phyloP scores from a whole-genome alignment of 768 basidiomycete species.

The Tricholoma furcatifolium region DNA sequence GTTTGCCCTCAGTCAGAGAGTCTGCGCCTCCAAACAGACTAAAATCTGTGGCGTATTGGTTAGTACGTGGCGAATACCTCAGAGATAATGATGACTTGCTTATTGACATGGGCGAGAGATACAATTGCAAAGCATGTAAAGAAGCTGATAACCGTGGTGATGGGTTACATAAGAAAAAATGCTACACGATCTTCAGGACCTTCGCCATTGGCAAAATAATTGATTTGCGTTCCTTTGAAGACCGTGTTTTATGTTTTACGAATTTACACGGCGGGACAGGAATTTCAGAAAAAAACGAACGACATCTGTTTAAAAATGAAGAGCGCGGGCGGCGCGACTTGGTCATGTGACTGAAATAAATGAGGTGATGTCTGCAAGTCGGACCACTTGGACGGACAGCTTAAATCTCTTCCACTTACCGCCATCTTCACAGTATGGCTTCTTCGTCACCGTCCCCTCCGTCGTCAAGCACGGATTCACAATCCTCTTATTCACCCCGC shows the following conservation, averaged over 20 bases:
- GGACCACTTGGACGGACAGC: conserved; percentile 7
- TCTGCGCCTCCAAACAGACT: conserved; percentile 86
- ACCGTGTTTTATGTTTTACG: background rate
- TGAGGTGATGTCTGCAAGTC: conserved; percentile 19
- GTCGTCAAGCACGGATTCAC: conserved; percentile 17
- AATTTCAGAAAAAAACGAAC: background rate
- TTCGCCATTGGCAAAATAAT: background rate
- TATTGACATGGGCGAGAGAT: conserved; percentile 9
- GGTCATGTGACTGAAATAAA: conserved; percentile 21
- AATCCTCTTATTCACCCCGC: conserved; percentile 19
- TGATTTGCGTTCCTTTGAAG: background rate
- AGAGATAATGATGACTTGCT: background rate
- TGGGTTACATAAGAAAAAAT: conserved; percentile 7
- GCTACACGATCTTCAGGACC: background rate
- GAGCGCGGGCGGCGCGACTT: background rate
- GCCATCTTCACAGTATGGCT: conserved; percentile 7
- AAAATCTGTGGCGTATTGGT: conserved; percentile 48
- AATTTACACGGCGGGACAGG: background rate
- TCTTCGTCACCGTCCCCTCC: conserved; percentile 17
- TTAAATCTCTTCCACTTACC: background rate
- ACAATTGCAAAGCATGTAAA: background rate
- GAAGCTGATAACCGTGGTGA: background rate
- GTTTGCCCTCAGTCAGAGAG: conserved; percentile 56
- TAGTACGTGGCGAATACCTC: background rate
- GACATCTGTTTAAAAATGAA: background rate